Percentiles rank a stretch among this genome's conserved stretches.
Conservation (phyloP, 1,284 basidiomycete species). For the Veloboletus limbatus region DNA sequence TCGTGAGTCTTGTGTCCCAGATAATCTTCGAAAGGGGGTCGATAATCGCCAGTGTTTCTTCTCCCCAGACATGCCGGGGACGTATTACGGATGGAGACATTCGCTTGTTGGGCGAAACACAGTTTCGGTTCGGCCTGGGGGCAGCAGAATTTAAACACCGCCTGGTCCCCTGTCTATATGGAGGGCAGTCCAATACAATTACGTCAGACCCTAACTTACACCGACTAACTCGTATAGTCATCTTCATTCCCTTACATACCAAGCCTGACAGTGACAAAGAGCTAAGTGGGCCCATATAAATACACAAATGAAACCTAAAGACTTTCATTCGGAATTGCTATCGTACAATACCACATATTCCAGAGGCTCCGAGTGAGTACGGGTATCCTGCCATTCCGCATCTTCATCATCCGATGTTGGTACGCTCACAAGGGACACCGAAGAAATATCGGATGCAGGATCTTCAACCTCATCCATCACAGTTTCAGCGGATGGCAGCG, state of each 20-base stretch:
- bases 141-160: too few species aligned
- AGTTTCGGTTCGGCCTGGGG: too few species aligned
- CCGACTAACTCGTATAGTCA: too few species aligned
- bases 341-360: conserved; percentile 75
- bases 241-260: too few species aligned
- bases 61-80: conserved; percentile 24
- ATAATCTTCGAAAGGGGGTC: conserved; percentile 20
- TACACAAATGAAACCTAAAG: not conserved
- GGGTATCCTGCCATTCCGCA: conserved; percentile 58
- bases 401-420: conserved; percentile 50
- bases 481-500: conserved; percentile 35
- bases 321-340: conserved; percentile 45
- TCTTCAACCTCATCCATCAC: conserved; percentile 47
- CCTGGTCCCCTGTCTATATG: too few species aligned
- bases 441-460: conserved; percentile 50
- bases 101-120: too few species aligned
- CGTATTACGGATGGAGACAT: conserved; percentile 13
- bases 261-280: conserved; percentile 8
- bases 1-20: conserved; percentile 7
- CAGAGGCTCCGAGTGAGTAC: conserved; percentile 43
- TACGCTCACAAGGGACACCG: conserved; percentile 62
- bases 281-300: not conserved
- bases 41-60: conserved; percentile 28
- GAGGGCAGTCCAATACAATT: too few species aligned
- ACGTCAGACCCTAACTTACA: too few species aligned